Percentiles rank a stretch among this genome's conserved stretches.
These are phyloP conservation scores for Lachancea sp. DNA, from an alignment of 805 yeast genomes.

Conservation along the genomic window DNA sequence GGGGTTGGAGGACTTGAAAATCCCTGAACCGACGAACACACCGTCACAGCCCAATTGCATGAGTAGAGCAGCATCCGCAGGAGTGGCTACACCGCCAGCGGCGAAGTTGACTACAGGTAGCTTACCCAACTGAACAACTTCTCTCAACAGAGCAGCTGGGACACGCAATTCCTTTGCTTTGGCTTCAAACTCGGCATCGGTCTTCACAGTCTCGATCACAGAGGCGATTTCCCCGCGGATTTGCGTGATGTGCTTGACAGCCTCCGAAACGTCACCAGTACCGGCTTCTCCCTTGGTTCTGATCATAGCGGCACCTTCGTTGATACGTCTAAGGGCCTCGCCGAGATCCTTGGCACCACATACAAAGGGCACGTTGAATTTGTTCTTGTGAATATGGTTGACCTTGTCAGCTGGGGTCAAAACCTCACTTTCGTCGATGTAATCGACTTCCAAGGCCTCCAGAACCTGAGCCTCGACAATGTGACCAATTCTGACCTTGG, in stretches of 20 bases:
- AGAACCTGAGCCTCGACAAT: constrained; percentile 74
- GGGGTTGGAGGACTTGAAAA: constrained; percentile 68
- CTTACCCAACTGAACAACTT: constrained; percentile 42
- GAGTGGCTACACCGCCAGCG: constrained; percentile 86
- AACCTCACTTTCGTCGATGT: constrained; percentile 80
- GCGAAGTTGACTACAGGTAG: constrained; percentile 82
- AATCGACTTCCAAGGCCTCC: constrained; percentile 66
- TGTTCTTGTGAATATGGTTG: constrained; percentile 54
- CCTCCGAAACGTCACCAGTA: constrained; percentile 80
- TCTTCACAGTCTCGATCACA: constrained; percentile 35
- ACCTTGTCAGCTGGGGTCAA: constrained; percentile 73
- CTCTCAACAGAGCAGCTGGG: constrained; percentile 46
- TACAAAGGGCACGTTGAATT: constrained; percentile 68
- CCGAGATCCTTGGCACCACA: constrained; percentile 81
- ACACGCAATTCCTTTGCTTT: constrained; percentile 57
- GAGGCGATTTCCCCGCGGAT: constrained; percentile 49
- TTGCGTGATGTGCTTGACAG: constrained; percentile 64
- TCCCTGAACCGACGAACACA: constrained; percentile 73
- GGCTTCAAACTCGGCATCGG: constrained; percentile 39
- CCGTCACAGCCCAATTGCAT: constrained; percentile 81
- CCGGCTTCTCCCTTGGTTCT: constrained; percentile 89
- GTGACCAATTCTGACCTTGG: constrained; percentile 80
- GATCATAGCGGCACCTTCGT: constrained; percentile 83
- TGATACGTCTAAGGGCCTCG: constrained; percentile 70
- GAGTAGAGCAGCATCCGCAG: constrained; percentile 79